Percentiles rank a stretch among this genome's conserved stretches.
These are phyloP conservation scores for Ascosphaera acerosa DNA, from an alignment of 2,329 filamentous ascomycete species.

Conservation along the genomic window DNA sequence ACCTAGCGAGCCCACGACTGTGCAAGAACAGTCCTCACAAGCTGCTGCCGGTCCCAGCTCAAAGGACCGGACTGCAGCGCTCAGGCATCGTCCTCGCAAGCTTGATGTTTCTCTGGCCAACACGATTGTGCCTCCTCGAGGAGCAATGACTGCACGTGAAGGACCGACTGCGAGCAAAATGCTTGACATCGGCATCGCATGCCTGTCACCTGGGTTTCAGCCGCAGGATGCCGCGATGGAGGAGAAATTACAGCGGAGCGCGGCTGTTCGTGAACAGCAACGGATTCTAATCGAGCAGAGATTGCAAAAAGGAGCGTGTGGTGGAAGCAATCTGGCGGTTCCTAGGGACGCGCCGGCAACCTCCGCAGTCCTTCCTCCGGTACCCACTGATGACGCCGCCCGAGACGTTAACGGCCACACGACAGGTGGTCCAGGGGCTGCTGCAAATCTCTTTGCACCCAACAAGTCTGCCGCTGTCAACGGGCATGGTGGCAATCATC, in stretches of 20 bases:
- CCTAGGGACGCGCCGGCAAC: slow-evolving; percentile 46
- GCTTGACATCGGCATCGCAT: slow-evolving; percentile 81
- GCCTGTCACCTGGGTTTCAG: slow-evolving; percentile 82
- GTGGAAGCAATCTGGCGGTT: slow-evolving; percentile 22
- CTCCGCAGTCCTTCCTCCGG: slow-evolving; percentile 26
- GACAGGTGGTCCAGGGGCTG: slow-evolving; percentile 26
- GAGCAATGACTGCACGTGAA: slow-evolving; percentile 49
- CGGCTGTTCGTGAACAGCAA: slow-evolving; percentile 83
- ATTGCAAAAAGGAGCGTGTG: slow-evolving; percentile 35
- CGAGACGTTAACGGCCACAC: background rate
- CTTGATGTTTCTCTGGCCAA: slow-evolving; percentile 20
- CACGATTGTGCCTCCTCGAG: slow-evolving; percentile 29
- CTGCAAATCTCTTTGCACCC: slow-evolving; percentile 35
- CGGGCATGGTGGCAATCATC: background rate
- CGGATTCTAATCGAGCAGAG: slow-evolving; percentile 83
- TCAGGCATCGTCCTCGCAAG: slow-evolving; percentile 19
- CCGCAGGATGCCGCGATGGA: slow-evolving; percentile 94
- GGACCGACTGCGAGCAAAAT: slow-evolving; percentile 38
- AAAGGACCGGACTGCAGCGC: background rate
- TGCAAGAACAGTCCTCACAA: no score
- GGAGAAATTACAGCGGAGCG: slow-evolving; percentile 79
- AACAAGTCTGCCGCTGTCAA: background rate
- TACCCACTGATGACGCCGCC: background rate
- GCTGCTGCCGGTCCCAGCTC: slow-evolving; percentile 39
- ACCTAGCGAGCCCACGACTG: no score